phyloP scores from a whole-genome alignment of 306 rosid genomes.

The Cicer cuneatum region DNA sequence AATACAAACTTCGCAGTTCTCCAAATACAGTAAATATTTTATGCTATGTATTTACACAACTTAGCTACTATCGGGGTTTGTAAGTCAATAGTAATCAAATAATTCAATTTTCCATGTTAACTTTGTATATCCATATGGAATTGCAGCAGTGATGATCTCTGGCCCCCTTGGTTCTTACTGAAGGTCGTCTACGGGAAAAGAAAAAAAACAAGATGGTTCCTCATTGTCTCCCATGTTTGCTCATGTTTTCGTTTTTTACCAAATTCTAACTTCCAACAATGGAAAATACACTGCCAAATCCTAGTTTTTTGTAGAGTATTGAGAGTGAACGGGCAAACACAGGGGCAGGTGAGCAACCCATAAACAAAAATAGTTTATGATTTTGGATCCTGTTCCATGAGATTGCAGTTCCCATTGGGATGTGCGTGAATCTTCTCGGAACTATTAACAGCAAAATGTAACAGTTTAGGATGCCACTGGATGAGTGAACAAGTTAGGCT shows the following conservation, averaged over 20 bases:
- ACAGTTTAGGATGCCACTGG: not conserved
- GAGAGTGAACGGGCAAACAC: too few species aligned
- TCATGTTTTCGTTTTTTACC: too few species aligned
- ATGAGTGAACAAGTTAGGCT: not conserved
- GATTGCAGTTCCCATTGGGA: not conserved
- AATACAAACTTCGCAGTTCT: slow-evolving; percentile 30
- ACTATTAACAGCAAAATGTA: not conserved
- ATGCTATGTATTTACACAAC: not conserved
- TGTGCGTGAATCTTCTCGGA: slow-evolving; percentile 21
- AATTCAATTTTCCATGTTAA: slow-evolving; percentile 7
- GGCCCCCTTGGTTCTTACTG: not conserved
- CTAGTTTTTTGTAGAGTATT: too few species aligned
- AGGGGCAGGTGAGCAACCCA: too few species aligned
- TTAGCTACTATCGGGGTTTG: slow-evolving; percentile 16
- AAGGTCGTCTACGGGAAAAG: too few species aligned
- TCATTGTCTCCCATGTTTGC: too few species aligned
- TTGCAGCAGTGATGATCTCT: not conserved
- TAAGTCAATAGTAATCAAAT: slow-evolving; percentile 18
- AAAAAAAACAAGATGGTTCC: too few species aligned
- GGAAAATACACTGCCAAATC: too few species aligned
- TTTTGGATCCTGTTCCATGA: slow-evolving; percentile 13
- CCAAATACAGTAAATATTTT: not conserved
- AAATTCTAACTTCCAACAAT: too few species aligned
- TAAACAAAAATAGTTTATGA: too few species aligned
- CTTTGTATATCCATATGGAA: slow-evolving; percentile 25